Base-by-base conservation (phyloP, 148 eudicot species). In the Cornus florida region DNA sequence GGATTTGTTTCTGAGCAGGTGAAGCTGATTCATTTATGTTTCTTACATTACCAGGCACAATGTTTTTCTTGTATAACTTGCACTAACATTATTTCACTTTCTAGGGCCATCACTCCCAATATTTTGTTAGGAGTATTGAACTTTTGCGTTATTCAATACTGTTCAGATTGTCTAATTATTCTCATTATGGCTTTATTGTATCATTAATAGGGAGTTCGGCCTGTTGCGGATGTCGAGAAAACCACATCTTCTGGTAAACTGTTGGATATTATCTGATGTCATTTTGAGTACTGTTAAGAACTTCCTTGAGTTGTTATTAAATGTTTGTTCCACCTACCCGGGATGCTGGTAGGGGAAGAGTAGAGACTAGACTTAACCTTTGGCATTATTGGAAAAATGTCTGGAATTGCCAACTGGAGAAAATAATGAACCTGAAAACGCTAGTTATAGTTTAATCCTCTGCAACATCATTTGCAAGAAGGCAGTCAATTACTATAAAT, bases 1-100 rank as follows among this genome's bases (percentile, higher is more conserved):
- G 99, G 99, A 70, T 77, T 87, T 39, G 82, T 92, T 65, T 81
- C 89, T 71, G 97, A 96, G 28, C 99, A 91, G 92, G 99, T 96
- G 82, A 69, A 69, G 22, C 39, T 38, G 10, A 57, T 7, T 70
- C 39, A 23, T 69, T 35, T 39, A 43, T 62, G 70, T 39, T 28
- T 24, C n/a, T 50, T n/a, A 35, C 62, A 76, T 66, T 11, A 24
- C 38, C 41, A 43, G 71, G 33, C 53, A 7, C 53, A 31, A 31
- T 11, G 28, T 43, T 69, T n/a, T 38, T 69, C 24, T 80, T 69
- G 69, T 24, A 31, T 62, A 46, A 22, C 57, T 70, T 75, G 35
- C 48, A 32, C 65, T 28, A 23, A 57, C 7, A 39, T 13, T 53
- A 67, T 46, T 10, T 41, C 67, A 24, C 69, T 33, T 38, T 23